These are phyloP conservation scores for Cylindrodendrum hubeiense DNA, from an alignment of 2,329 filamentous ascomycete genomes.

Conservation along the genomic window DNA sequence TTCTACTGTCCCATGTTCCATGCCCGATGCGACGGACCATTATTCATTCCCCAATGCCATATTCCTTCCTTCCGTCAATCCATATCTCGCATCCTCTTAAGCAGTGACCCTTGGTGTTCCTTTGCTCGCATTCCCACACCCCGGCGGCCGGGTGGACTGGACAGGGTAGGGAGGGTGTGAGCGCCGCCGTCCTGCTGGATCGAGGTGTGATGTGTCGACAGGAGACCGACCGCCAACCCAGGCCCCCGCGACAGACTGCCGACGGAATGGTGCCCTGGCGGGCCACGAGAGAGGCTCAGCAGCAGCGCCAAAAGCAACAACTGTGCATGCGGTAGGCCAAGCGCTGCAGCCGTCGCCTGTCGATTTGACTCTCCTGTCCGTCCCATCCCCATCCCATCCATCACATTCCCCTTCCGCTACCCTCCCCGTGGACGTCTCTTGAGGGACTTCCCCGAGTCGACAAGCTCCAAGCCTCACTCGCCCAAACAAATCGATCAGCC, in stretches of 20 bases:
- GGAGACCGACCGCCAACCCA: slow-evolving; percentile 28
- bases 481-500: slow-evolving; percentile 12
- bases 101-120: slow-evolving; percentile 5
- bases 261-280: slow-evolving; percentile 28
- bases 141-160: slow-evolving; percentile 28
- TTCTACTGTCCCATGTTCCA: slow-evolving; percentile 13
- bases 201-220: slow-evolving; percentile 42
- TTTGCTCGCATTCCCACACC: slow-evolving; percentile 30
- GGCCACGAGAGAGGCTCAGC: slow-evolving; percentile 32
- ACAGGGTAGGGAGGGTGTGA: slow-evolving; percentile 13
- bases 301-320: slow-evolving; percentile 32
- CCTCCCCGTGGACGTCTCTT: background rate
- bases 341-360: slow-evolving; percentile 30
- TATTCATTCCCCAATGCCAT: slow-evolving; percentile 4
- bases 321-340: slow-evolving; percentile 29
- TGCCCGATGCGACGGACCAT: slow-evolving; percentile 9
- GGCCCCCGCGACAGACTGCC: slow-evolving; percentile 27
- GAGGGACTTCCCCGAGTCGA: slow-evolving; percentile 5
- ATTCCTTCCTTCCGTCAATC: slow-evolving; percentile 4
- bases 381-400: slow-evolving; percentile 5
- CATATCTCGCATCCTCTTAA: slow-evolving; percentile 6
- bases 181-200: slow-evolving; percentile 35
- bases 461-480: slow-evolving; percentile 19
- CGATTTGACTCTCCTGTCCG: slow-evolving; percentile 18
- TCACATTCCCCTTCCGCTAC: slow-evolving; percentile 13